Percentiles rank a stretch among this genome's conserved stretches.
phyloP scores from a whole-genome alignment of 2,329 filamentous ascomycete species.

The Fusarium secorum region DNA sequence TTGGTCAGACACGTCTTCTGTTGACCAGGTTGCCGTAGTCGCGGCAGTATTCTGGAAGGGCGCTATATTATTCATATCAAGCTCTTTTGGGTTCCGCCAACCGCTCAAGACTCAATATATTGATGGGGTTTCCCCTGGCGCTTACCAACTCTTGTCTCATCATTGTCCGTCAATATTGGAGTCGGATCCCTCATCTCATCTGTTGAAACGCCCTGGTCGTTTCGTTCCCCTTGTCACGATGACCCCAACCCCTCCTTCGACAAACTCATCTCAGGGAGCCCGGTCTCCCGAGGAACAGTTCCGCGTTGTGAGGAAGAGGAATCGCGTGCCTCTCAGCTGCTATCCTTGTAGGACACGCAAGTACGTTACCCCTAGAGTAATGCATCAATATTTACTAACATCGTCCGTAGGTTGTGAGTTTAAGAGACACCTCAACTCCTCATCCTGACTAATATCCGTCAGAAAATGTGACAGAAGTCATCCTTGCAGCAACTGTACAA shows the following conservation, averaged over 20 bases:
- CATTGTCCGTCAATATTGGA: conserved; percentile 10
- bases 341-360: conserved; percentile 91
- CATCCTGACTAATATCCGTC: conserved; percentile 26
- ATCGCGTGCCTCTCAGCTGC: conserved; percentile 90
- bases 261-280: conserved; percentile 75
- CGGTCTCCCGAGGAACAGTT: conserved; percentile 88
- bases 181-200: conserved; percentile 30
- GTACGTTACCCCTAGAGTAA: conserved; percentile 58
- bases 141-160: conserved; percentile 27
- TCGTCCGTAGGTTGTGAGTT: conserved; percentile 49
- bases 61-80: conserved; percentile 5
- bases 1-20: conserved; percentile 12
- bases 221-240: conserved; percentile 54
- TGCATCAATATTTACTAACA: conserved; percentile 44
- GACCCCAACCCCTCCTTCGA: conserved; percentile 81
- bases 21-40: conserved; percentile 10
- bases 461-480: conserved; percentile 93
- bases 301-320: conserved; percentile 88
- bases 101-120: conserved; percentile 36
- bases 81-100: neutral
- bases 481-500: conserved; percentile 94
- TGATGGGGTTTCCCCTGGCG: conserved; percentile 34
- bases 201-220: conserved; percentile 28
- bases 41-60: conserved; percentile 20
- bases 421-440: neutral